These are phyloP conservation scores for Basipetospora chlamydospora DNA, from an alignment of 2,329 filamentous ascomycete species.

Conservation along the genomic window DNA sequence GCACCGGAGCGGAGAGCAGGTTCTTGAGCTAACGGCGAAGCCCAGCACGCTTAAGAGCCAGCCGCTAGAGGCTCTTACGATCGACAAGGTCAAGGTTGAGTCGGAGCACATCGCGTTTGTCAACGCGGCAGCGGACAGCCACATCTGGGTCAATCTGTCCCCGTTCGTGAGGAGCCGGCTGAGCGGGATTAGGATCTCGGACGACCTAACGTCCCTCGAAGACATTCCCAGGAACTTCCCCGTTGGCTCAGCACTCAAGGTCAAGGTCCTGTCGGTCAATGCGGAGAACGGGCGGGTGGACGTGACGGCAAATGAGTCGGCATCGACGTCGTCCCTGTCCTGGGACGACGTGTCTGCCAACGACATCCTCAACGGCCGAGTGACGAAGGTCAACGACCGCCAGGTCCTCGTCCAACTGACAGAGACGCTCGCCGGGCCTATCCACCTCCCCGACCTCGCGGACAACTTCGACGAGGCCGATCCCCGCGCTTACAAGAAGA, in stretches of 20 bases:
- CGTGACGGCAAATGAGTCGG: constrained; percentile 53
- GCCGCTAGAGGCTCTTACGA: constrained; percentile 37
- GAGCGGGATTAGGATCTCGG: constrained; percentile 67
- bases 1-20: constrained; percentile 66
- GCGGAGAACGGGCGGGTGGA: constrained; percentile 61
- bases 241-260: constrained; percentile 73
- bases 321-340: constrained; percentile 28
- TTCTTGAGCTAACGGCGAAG: constrained; percentile 80
- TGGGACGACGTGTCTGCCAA: constrained; percentile 62
- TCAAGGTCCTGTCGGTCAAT: constrained; percentile 64
- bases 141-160: constrained; percentile 81
- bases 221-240: constrained; percentile 72
- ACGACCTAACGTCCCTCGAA: constrained; percentile 67
- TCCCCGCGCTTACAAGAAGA: constrained; percentile 61
- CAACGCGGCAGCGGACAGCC: constrained; percentile 72
- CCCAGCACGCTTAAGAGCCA: constrained; percentile 43
- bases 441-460: constrained; percentile 68
- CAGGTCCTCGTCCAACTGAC: constrained; percentile 77
- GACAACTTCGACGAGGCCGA: constrained; percentile 79
- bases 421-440: constrained; percentile 61
- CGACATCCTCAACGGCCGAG: constrained; percentile 66
- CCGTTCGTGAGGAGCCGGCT: constrained; percentile 79
- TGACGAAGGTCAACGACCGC: constrained; percentile 75
- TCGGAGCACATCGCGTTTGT: constrained; percentile 69
- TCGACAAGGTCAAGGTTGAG: constrained; percentile 60